Percentiles rank a stretch among this genome's conserved stretches.
Evolutionary conservation across 2,329 filamentous ascomycete genomes (phyloP).

Genomic region (Neocatenulostroma microsporum): DNA sequence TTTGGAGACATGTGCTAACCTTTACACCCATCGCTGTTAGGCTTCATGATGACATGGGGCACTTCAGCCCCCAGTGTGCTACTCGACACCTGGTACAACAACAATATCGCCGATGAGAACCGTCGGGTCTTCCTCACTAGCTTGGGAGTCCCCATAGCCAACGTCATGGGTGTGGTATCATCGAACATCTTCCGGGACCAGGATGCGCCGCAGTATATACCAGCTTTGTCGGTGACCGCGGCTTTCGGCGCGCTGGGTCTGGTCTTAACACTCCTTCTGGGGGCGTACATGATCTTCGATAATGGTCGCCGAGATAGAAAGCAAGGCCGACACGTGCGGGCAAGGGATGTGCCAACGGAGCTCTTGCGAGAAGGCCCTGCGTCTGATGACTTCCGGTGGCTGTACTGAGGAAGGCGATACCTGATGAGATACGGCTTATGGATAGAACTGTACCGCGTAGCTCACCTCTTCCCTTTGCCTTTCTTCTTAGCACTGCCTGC

Average conservation of each 20-base stretch:
- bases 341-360: slow-evolving; percentile 42
- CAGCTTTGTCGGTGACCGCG: slow-evolving; percentile 57
- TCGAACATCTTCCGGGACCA: slow-evolving; percentile 60
- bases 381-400: slow-evolving; percentile 40
- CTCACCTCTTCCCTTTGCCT: slow-evolving; percentile 24
- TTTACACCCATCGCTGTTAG: no score
- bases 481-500: slow-evolving; percentile 14
- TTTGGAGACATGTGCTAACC: no score
- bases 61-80: slow-evolving; percentile 67
- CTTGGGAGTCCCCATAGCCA: slow-evolving; percentile 65
- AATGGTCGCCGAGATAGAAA: slow-evolving; percentile 53
- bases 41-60: slow-evolving; percentile 74
- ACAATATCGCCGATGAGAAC: slow-evolving; percentile 72
- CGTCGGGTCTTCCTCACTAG: slow-evolving; percentile 62
- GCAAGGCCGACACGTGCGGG: slow-evolving; percentile 48
- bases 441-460: no score
- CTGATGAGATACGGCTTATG: no score
- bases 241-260: slow-evolving; percentile 56
- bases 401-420: slow-evolving; percentile 25
- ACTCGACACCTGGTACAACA: slow-evolving; percentile 64
- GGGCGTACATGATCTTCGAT: slow-evolving; percentile 57
- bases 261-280: slow-evolving; percentile 49
- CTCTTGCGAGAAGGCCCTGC: slow-evolving; percentile 38
- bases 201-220: slow-evolving; percentile 59
- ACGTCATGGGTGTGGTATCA: slow-evolving; percentile 65